phyloP scores from a whole-genome alignment of 2,329 filamentous ascomycete genomes.

The Diplodia scrobiculata region DNA sequence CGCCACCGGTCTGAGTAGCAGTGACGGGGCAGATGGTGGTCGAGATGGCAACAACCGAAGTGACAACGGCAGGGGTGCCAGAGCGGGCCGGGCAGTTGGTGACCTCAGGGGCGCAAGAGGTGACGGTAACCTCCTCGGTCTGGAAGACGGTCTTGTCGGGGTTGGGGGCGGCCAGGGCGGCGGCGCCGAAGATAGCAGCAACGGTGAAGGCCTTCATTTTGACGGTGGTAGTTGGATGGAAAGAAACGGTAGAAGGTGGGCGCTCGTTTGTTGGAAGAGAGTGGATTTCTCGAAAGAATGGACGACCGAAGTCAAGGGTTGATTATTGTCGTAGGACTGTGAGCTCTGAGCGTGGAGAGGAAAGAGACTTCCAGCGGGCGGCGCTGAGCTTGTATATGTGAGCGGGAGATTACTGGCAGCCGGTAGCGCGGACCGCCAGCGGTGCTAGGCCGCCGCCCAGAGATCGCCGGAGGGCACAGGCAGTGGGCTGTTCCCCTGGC shows the following conservation, averaged over 20 bases:
- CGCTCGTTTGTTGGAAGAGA: slow-evolving; percentile 32
- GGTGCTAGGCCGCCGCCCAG: slow-evolving; percentile 21
- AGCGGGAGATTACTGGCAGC: slow-evolving; percentile 28
- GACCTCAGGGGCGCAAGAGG: slow-evolving; percentile 30
- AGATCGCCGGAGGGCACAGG: slow-evolving; percentile 25
- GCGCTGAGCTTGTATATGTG: slow-evolving; percentile 29
- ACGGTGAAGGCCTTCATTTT: slow-evolving; percentile 32
- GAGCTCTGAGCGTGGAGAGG: slow-evolving; percentile 28
- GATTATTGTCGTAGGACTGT: slow-evolving; percentile 29
- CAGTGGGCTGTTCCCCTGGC: slow-evolving; percentile 27
- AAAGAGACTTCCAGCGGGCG: slow-evolving; percentile 7
- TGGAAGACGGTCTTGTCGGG: slow-evolving; percentile 29
- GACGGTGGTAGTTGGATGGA: slow-evolving; percentile 29
- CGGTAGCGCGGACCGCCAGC: slow-evolving; percentile 23
- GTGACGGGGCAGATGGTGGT: slow-evolving; percentile 29
- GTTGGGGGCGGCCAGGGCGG: slow-evolving; percentile 29
- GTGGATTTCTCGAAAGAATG: slow-evolving; percentile 29
- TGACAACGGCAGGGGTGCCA: slow-evolving; percentile 27
- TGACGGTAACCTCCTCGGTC: slow-evolving; percentile 29
- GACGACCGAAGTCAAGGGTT: slow-evolving; percentile 31
- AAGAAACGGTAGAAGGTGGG: slow-evolving; percentile 27
- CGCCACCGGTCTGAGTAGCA: slow-evolving; percentile 8
- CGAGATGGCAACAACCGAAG: slow-evolving; percentile 18
- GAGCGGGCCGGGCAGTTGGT: slow-evolving; percentile 32
- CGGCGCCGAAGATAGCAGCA: slow-evolving; percentile 30